These are phyloP conservation scores for Metschnikowia matae DNA, from an alignment of 805 yeast species.

Conservation along the genomic window DNA sequence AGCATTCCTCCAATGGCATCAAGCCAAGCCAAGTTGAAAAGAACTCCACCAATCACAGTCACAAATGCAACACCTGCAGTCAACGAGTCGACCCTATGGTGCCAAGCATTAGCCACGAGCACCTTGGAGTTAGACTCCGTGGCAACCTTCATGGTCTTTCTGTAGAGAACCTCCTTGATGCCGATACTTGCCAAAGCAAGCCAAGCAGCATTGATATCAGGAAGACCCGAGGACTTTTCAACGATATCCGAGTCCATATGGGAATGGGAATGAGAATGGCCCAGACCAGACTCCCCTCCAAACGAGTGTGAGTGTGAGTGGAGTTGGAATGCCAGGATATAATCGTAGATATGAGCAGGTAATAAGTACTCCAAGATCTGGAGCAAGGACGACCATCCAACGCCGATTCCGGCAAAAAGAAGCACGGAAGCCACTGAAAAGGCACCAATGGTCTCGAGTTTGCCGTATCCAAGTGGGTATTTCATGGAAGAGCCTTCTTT, in stretches of 20 bases:
- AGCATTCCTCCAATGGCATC: constrained; percentile 90
- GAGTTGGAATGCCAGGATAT: constrained; percentile 44
- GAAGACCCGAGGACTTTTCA: constrained; percentile 14
- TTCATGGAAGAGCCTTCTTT: constrained; percentile 51
- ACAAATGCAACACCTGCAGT: constrained; percentile 88
- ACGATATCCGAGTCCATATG: constrained; percentile 4
- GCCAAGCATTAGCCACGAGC: constrained; percentile 97
- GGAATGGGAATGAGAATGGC: constrained; percentile 16
- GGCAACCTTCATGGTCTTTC: constrained; percentile 80
- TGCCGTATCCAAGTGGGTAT: constrained; percentile 89
- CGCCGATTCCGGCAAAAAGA: constrained; percentile 82
- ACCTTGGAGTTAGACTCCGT: constrained; percentile 77
- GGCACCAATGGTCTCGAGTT: constrained; percentile 89
- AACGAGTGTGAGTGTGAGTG: constrained; percentile 51
- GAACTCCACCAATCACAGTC: constrained; percentile 81
- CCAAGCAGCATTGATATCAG: constrained; percentile 91
- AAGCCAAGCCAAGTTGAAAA: constrained; percentile 73
- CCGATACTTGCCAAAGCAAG: constrained; percentile 85
- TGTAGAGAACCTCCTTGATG: constrained; percentile 84
- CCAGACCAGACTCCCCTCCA: constrained; percentile 13
- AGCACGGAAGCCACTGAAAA: constrained; percentile 80
- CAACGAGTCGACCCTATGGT: constrained; percentile 89
- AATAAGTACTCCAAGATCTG: constrained; percentile 63
- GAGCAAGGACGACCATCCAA: constrained; percentile 80
- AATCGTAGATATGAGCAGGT: constrained; percentile 58